Conservation (phyloP, 345 rosid species). For the Populus davidiana region DNA sequence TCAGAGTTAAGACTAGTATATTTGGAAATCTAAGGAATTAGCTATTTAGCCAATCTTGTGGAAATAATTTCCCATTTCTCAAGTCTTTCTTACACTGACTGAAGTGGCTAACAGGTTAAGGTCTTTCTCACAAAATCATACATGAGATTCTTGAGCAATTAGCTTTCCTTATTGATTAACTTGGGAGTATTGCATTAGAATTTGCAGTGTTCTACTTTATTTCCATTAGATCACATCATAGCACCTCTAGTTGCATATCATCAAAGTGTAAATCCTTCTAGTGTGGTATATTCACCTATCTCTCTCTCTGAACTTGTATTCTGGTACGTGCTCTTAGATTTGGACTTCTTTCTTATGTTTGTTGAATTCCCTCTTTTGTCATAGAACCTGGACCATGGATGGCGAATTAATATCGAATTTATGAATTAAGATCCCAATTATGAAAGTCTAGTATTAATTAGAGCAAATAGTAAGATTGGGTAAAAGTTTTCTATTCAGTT, state of each 20-base stretch:
- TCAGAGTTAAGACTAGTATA: neutral
- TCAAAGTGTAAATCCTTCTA: neutral
- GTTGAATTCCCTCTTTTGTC: too few relatives aligned
- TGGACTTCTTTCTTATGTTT: too few relatives aligned
- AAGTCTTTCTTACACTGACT: neutral
- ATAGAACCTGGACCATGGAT: too few relatives aligned
- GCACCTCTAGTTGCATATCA: neutral
- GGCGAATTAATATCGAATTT: too few relatives aligned
- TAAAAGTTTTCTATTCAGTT: too few relatives aligned
- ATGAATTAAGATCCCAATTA: too few relatives aligned
- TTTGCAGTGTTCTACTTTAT: neutral
- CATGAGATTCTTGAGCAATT: neutral
- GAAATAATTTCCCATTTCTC: neutral
- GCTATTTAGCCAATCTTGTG: neutral
- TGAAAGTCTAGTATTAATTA: too few relatives aligned
- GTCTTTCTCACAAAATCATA: neutral
- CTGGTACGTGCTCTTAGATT: too few relatives aligned
- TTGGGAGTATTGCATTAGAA: neutral
- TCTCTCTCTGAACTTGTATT: too few relatives aligned
- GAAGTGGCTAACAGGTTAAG: neutral
- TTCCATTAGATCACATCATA: neutral
- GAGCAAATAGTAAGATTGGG: too few relatives aligned
- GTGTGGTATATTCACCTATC: too few relatives aligned
- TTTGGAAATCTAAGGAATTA: slow-evolving; percentile 3
- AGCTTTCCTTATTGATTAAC: neutral